These are phyloP conservation scores for Hypoxylon cercidicola DNA, from an alignment of 495 filamentous ascomycete genomes.

Conservation along the genomic window DNA sequence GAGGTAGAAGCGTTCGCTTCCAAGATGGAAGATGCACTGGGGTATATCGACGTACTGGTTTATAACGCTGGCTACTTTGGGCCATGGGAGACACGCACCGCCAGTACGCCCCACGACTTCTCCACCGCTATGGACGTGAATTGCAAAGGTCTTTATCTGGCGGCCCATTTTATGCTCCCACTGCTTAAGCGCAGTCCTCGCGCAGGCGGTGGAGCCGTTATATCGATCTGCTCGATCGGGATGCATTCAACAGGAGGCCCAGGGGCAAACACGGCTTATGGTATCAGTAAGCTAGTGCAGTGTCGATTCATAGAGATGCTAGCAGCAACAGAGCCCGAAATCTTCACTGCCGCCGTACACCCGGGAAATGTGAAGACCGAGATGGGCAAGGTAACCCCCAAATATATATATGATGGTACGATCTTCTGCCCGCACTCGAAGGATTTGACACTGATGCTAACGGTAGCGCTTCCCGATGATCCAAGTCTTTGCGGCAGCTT, in stretches of 20 bases:
- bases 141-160: neutral
- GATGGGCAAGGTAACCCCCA: neutral
- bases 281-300: neutral
- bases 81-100: neutral
- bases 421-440: neutral
- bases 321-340: neutral
- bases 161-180: neutral
- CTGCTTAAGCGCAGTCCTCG: neutral
- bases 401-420: neutral
- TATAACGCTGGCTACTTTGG: neutral
- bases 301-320: constrained; percentile 2
- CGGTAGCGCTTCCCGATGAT: neutral
- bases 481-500: neutral
- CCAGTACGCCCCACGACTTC: neutral
- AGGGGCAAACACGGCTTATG: neutral
- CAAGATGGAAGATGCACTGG: neutral
- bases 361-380: neutral
- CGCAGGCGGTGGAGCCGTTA: neutral
- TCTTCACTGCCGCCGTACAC: neutral
- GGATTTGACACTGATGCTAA: neutral
- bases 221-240: neutral
- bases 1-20: neutral
- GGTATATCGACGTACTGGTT: neutral
- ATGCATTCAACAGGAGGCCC: neutral
- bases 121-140: neutral